These are phyloP conservation scores for Aureobasidium musti DNA, from an alignment of 2,329 filamentous ascomycete species.

Conservation along the genomic window DNA sequence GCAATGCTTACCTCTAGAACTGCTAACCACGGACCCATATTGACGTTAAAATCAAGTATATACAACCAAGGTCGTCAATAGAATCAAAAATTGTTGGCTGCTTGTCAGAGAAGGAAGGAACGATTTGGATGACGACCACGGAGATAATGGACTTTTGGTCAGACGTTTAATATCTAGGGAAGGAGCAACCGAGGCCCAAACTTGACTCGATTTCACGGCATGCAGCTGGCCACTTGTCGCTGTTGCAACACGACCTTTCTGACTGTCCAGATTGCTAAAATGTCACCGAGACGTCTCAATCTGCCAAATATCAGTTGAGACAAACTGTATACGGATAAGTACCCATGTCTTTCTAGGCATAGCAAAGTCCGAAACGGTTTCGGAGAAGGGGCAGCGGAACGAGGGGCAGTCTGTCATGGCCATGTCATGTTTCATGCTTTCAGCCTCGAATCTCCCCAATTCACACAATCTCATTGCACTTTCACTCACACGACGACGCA, in stretches of 20 bases:
- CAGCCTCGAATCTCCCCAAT: constrained; percentile 27
- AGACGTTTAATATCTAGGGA: background rate
- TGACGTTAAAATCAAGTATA: background rate
- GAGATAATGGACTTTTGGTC: constrained; percentile 8
- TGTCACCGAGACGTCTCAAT: background rate
- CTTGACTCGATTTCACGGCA: background rate
- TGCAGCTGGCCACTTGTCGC: background rate
- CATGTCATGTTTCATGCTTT: constrained; percentile 28
- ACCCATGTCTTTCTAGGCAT: background rate
- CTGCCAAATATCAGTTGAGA: too few relatives aligned
- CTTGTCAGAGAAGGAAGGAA: background rate
- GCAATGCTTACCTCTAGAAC: constrained; percentile 23
- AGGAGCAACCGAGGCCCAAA: background rate
- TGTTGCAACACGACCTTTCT: background rate
- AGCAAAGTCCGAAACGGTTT: background rate
- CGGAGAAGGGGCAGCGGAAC: background rate
- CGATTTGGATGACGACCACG: background rate
- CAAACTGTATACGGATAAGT: background rate
- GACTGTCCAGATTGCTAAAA: background rate
- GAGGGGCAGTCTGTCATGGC: background rate
- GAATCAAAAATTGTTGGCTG: background rate
- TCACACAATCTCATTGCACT: background rate
- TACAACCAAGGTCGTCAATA: background rate
- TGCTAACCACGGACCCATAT: constrained; percentile 28
- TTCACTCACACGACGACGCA: background rate